A percentile compares a stretch with the other conserved stretches of the same genome.
Evolutionary conservation across 306 rosid species (phyloP).

Genomic region (Lagenaria siceraria): DNA sequence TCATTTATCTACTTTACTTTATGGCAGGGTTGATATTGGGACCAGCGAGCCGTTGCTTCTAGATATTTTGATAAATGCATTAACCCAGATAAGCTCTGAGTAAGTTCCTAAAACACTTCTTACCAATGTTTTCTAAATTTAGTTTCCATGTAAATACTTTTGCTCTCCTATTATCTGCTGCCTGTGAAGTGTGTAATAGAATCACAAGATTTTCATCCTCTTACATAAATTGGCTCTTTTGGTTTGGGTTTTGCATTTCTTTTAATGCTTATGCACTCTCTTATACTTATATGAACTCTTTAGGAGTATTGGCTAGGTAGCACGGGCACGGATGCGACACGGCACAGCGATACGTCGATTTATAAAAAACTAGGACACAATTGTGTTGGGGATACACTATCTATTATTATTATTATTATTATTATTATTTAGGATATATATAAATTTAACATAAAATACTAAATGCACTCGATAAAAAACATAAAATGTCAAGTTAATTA

Average conservation of each 20-base stretch:
- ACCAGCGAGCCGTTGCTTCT: slow-evolving; percentile 64
- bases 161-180: not conserved
- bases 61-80: slow-evolving; percentile 76
- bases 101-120: slow-evolving; percentile 24
- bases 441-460: no score
- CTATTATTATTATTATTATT: no score
- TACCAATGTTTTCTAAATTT: not conserved
- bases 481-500: no score
- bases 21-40: slow-evolving; percentile 72
- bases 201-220: not conserved
- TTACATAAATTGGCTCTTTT: not conserved
- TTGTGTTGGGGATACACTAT: no score
- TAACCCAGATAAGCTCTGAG: slow-evolving; percentile 90
- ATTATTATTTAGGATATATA: no score
- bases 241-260: not conserved
- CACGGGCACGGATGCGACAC: no score
- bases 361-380: no score
- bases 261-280: not conserved
- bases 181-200: not conserved
- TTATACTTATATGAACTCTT: not conserved
- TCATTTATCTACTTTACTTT: slow-evolving; percentile 11
- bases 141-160: not conserved
- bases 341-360: no score
- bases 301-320: not conserved
- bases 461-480: no score